These are phyloP conservation scores for Houttuynia cordata DNA, from an alignment of 164 flowering plant genomes.

Conservation along the genomic window DNA sequence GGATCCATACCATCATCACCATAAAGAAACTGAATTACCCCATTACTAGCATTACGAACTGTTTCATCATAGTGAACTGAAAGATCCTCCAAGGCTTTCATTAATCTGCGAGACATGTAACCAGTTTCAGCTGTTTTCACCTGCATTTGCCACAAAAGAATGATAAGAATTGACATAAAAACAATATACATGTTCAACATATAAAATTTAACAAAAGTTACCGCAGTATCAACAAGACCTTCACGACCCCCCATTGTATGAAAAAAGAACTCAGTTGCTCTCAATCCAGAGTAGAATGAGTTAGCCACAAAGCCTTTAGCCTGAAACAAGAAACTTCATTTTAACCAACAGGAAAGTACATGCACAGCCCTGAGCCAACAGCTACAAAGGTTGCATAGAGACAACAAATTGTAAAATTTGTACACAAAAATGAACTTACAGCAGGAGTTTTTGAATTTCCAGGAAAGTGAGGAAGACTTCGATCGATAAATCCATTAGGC, in stretches of 20 bases:
- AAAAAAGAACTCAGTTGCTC: slow-evolving; percentile 94
- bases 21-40: slow-evolving; percentile 73
- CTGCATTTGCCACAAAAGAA: slow-evolving; percentile 26
- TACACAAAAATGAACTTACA: slow-evolving; percentile 30
- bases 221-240: slow-evolving; percentile 99
- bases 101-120: slow-evolving; percentile 93
- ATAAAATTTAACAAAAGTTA: slow-evolving; percentile 11
- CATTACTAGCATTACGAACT: slow-evolving; percentile 72
- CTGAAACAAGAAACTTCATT: slow-evolving; percentile 28
- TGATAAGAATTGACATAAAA: background rate
- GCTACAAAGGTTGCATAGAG: background rate
- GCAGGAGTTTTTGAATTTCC: slow-evolving; percentile 63
- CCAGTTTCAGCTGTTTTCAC: slow-evolving; percentile 99
- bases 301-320: slow-evolving; percentile 98
- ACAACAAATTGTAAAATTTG: too few relatives aligned
- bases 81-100: slow-evolving; percentile 85
- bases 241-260: slow-evolving; percentile 99
- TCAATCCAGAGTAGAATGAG: slow-evolving; percentile 85
- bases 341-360: background rate
- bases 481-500: slow-evolving; percentile 84
- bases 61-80: slow-evolving; percentile 69
- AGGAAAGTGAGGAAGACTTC: slow-evolving; percentile 91
- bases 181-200: background rate
- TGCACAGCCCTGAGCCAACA: background rate
- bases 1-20: slow-evolving; percentile 99